phyloP scores from a whole-genome alignment of 805 yeast genomes.

The Wickerhamomyces hampshirensis region DNA sequence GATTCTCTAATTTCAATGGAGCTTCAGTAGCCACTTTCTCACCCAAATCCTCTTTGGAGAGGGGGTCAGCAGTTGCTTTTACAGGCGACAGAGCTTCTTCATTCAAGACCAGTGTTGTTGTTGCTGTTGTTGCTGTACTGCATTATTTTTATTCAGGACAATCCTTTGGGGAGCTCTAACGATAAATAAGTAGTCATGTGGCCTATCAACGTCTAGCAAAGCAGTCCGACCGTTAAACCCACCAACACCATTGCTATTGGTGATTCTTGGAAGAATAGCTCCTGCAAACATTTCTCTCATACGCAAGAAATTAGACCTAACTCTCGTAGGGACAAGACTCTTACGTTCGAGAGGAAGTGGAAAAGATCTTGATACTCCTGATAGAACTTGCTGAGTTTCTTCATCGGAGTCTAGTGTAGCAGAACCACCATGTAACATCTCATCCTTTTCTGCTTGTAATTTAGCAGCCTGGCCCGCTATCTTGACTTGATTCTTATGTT shows the following conservation, averaged over 20 bases:
- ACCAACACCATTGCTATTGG: slow-evolving; percentile 56
- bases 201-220: slow-evolving; percentile 64
- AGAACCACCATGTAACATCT: slow-evolving; percentile 42
- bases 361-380: slow-evolving; percentile 76
- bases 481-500: slow-evolving; percentile 87
- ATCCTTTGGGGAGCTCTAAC: slow-evolving; percentile 45
- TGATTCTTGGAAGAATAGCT: slow-evolving; percentile 64
- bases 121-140: slow-evolving; percentile 6
- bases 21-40: slow-evolving; percentile 2
- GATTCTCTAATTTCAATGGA: no score
- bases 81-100: slow-evolving; percentile 2
- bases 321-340: slow-evolving; percentile 62
- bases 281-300: slow-evolving; percentile 94
- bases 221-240: slow-evolving; percentile 79
- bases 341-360: slow-evolving; percentile 83
- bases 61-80: slow-evolving; percentile 8
- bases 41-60: slow-evolving; percentile 1
- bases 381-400: slow-evolving; percentile 86
- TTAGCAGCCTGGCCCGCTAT: slow-evolving; percentile 78
- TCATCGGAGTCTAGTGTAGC: slow-evolving; percentile 64
- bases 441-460: slow-evolving; percentile 72
- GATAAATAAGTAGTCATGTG: slow-evolving; percentile 57
- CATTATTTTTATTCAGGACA: slow-evolving; percentile 17
- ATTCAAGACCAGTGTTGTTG: background rate
- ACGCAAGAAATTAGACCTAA: slow-evolving; percentile 70